A percentile compares a stretch with the other conserved stretches of the same genome.
Conservation (phyloP, 1,284 basidiomycete genomes). For the Cutaneotrichosporon dermatis region DNA sequence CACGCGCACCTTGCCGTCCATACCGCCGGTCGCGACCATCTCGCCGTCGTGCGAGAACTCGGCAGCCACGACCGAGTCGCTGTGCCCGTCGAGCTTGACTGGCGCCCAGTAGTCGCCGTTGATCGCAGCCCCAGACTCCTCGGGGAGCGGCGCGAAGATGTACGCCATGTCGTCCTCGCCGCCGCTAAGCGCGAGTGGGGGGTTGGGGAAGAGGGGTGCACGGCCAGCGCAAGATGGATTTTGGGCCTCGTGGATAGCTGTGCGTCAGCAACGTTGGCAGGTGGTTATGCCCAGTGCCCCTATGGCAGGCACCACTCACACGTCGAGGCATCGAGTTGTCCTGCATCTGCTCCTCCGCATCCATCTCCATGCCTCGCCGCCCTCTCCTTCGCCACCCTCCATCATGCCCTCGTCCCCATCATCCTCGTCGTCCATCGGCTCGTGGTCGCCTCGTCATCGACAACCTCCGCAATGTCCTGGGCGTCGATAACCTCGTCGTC, state of each 20-base stretch:
- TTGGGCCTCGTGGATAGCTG: conserved; percentile 44
- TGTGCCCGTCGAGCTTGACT: conserved; percentile 81
- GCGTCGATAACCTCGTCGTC: conserved; percentile 41
- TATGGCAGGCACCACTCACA: conserved; percentile 13
- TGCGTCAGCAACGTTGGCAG: conserved; percentile 1
- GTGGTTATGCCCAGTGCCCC: too few relatives aligned
- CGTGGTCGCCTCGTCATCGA: conserved; percentile 61
- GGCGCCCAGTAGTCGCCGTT: conserved; percentile 68
- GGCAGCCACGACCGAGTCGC: conserved; percentile 78
- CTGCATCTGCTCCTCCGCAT: conserved; percentile 22
- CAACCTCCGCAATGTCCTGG: conserved; percentile 45
- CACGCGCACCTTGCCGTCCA: conserved; percentile 90
- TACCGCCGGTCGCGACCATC: conserved; percentile 88
- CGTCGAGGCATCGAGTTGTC: conserved; percentile 28
- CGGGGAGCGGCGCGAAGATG: conserved; percentile 59
- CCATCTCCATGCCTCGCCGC: conserved; percentile 25
- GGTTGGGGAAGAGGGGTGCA: conserved; percentile 70
- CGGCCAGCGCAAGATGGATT: conserved; percentile 75
- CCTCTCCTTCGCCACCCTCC: conserved; percentile 21
- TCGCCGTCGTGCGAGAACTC: conserved; percentile 85
- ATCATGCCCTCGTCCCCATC: conserved; percentile 44
- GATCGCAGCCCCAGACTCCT: conserved; percentile 13
- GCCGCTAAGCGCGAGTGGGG: conserved; percentile 80
- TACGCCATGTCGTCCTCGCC: conserved; percentile 94
- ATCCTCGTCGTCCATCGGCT: conserved; percentile 53